Conservation (phyloP, 108 stramenopile genomes). For the Skeletonema marinoi region DNA sequence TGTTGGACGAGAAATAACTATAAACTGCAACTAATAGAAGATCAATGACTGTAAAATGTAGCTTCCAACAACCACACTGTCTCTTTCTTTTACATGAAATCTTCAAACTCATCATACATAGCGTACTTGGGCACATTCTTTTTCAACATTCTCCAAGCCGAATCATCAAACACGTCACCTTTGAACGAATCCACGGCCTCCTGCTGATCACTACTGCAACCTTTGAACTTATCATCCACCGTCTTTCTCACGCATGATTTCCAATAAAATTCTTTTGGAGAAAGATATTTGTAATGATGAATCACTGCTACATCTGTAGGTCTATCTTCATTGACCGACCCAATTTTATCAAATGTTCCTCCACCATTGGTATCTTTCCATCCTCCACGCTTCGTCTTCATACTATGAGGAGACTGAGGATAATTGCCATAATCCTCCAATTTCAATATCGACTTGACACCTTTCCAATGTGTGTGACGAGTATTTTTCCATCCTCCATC, state of each 20-base stretch:
- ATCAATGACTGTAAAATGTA: neutral
- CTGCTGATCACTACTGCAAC: conserved; percentile 5
- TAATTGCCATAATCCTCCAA: conserved; percentile 23
- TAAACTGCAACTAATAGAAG: neutral
- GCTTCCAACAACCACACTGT: neutral
- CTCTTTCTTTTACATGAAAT: conserved; percentile 18
- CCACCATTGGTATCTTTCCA: conserved; percentile 52
- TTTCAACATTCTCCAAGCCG: conserved; percentile 44
- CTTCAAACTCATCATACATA: conserved; percentile 39
- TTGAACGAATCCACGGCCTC: neutral
- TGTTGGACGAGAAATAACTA: neutral
- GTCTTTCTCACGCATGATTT: conserved; percentile 42
- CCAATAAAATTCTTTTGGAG: conserved; percentile 30
- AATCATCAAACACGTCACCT: conserved; percentile 34
- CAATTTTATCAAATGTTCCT: conserved; percentile 18
- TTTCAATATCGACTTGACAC: conserved; percentile 28
- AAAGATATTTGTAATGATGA: conserved; percentile 47
- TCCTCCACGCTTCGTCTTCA: conserved; percentile 14
- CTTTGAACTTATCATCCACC: conserved; percentile 25
- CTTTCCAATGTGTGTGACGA: conserved; percentile 12
- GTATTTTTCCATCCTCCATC: conserved; percentile 14
- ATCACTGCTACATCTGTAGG: conserved; percentile 49
- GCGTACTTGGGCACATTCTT: conserved; percentile 45
- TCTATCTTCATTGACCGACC: conserved; percentile 29
- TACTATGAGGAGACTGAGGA: conserved; percentile 29